Conservation (phyloP, 208 protist genomes). For the Leishmania tarentolae region DNA sequence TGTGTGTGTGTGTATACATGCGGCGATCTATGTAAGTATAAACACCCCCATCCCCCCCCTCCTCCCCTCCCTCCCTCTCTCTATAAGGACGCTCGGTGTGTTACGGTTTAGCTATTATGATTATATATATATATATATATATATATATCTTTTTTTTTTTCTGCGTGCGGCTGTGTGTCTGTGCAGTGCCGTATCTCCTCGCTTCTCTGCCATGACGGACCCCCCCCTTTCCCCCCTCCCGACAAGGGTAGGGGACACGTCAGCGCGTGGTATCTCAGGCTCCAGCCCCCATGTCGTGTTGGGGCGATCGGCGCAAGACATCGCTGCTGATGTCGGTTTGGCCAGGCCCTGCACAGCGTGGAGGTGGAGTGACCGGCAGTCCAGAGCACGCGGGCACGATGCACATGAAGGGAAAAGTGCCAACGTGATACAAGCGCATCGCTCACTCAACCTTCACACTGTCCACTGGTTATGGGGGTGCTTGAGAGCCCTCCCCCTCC, state of each 20-base stretch:
- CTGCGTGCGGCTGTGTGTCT: neutral
- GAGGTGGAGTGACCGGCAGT: neutral
- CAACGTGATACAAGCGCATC: neutral
- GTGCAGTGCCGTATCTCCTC: neutral
- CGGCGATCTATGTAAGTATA: too few relatives aligned
- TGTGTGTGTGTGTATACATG: too few relatives aligned
- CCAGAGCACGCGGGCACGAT: neutral
- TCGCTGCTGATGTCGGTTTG: neutral
- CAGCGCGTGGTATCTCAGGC: neutral
- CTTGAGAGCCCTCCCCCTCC: neutral
- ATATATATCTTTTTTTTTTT: neutral
- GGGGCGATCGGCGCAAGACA: neutral
- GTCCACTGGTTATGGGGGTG: neutral
- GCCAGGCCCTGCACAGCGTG: neutral
- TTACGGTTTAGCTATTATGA: too few relatives aligned
- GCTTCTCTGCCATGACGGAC: neutral
- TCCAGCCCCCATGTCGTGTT: neutral
- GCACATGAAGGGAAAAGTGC: neutral
- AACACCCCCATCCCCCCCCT: too few relatives aligned
- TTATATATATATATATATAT: neutral
- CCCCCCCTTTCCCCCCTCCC: neutral
- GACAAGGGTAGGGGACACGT: neutral
- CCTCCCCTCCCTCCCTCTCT: too few relatives aligned
- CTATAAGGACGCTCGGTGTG: too few relatives aligned
- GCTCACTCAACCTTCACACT: neutral